These are phyloP conservation scores for Aurantiochytrium sp. DNA, from an alignment of 108 stramenopile species.

Conservation along the genomic window DNA sequence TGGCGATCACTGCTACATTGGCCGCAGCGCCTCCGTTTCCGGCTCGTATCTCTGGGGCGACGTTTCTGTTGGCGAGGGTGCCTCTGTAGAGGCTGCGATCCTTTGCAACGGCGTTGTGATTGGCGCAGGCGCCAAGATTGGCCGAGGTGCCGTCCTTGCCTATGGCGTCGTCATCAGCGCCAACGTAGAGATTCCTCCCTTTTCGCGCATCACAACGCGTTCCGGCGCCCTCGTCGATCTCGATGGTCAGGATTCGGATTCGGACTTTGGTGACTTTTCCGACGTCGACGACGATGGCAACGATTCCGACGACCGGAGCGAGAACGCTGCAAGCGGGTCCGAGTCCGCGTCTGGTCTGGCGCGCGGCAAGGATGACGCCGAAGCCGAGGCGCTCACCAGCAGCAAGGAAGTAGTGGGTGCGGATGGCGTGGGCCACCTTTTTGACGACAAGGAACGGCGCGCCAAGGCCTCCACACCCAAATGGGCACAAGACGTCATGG, in stretches of 20 bases:
- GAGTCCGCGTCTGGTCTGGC: too few relatives aligned
- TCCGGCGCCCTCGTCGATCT: background rate
- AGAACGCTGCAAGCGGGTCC: too few relatives aligned
- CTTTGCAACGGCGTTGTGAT: conserved; percentile 62
- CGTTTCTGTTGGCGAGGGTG: conserved; percentile 62
- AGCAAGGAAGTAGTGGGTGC: background rate
- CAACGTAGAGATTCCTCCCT: conserved; percentile 63
- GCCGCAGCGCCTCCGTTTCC: conserved; percentile 41
- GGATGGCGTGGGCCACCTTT: background rate
- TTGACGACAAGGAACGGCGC: background rate
- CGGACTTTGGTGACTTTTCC: conserved; percentile 11
- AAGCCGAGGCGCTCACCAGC: background rate
- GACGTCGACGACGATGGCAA: background rate
- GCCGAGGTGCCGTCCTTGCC: conserved; percentile 77
- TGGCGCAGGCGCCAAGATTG: conserved; percentile 58
- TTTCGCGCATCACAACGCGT: conserved; percentile 65
- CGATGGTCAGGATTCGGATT: background rate
- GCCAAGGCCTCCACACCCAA: background rate
- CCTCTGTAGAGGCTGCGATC: conserved; percentile 56
- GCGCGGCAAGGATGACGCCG: background rate
- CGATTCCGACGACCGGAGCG: background rate
- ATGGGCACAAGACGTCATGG: background rate
- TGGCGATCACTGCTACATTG: conserved; percentile 65
- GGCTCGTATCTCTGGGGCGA: conserved; percentile 76
- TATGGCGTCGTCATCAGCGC: conserved; percentile 71